Evolutionary conservation across 2,329 filamentous ascomycete genomes (phyloP).

Genomic region (Scleromitrula shiraiana): DNA sequence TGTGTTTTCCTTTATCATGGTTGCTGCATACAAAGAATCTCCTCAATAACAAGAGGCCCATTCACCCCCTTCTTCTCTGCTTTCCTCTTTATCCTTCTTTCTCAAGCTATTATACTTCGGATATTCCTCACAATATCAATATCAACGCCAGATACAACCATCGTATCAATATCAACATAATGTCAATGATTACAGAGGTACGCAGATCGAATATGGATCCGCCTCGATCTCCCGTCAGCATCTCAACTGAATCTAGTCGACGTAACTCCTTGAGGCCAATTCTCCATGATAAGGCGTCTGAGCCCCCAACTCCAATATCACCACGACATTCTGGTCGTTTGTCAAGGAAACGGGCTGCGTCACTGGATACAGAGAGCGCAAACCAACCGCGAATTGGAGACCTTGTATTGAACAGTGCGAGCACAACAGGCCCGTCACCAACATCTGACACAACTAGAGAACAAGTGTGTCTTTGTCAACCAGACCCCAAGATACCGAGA

Average conservation of each 20-base stretch:
- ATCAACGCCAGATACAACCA: neutral
- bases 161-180: constrained; percentile 13
- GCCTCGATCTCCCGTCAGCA: constrained; percentile 23
- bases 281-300: constrained; percentile 20
- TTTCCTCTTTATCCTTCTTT: constrained; percentile 14
- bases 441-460: constrained; percentile 22
- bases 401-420: constrained; percentile 24
- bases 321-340: constrained; percentile 22
- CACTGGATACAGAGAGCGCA: constrained; percentile 23
- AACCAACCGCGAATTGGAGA: constrained; percentile 25
- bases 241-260: constrained; percentile 25
- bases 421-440: constrained; percentile 16
- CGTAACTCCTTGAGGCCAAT: constrained; percentile 20
- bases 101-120: constrained; percentile 11
- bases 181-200: constrained; percentile 19
- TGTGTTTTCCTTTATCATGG: constrained; percentile 28
- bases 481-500: constrained; percentile 62
- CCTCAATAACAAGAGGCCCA: constrained; percentile 26
- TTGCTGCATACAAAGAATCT: constrained; percentile 27
- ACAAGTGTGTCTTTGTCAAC: constrained; percentile 60
- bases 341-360: constrained; percentile 28
- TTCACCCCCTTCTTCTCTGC: constrained; percentile 18
- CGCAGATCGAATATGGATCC: constrained; percentile 15
- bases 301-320: constrained; percentile 21
- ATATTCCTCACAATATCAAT: neutral